Conservation (phyloP, 352 stramenopile species). For the Stephanocyclus meneghinianus region DNA sequence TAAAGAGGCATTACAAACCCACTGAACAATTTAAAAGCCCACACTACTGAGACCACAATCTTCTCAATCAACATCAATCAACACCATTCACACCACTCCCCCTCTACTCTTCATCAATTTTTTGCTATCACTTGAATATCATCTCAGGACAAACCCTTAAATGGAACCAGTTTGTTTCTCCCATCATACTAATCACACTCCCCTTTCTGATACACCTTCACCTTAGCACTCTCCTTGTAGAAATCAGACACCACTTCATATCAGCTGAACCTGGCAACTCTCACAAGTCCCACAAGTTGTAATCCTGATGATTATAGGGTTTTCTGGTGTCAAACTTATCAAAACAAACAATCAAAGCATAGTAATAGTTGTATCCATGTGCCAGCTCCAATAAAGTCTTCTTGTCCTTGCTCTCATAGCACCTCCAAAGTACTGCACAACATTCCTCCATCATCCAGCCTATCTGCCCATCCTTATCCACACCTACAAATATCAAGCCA, state of each 20-base stretch:
- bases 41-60: too few species aligned
- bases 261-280: not conserved
- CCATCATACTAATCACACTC: not conserved
- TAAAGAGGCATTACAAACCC: too few species aligned
- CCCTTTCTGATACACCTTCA: not conserved
- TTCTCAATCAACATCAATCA: too few species aligned
- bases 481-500: not conserved
- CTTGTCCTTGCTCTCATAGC: not conserved
- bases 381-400: not conserved
- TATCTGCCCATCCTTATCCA: too few species aligned
- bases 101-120: too few species aligned
- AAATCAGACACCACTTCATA: not conserved
- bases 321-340: not conserved
- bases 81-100: too few species aligned
- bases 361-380: too few species aligned
- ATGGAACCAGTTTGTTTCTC: not conserved
- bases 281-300: not conserved
- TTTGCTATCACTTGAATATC: too few species aligned
- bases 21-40: too few species aligned
- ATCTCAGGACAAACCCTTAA: not conserved
- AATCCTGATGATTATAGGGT: not conserved
- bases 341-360: too few species aligned
- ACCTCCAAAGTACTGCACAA: not conserved
- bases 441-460: not conserved
- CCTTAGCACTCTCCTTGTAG: conserved; percentile 3